phyloP scores from a whole-genome alignment of 805 yeast genomes.

The Pichia exigua region DNA sequence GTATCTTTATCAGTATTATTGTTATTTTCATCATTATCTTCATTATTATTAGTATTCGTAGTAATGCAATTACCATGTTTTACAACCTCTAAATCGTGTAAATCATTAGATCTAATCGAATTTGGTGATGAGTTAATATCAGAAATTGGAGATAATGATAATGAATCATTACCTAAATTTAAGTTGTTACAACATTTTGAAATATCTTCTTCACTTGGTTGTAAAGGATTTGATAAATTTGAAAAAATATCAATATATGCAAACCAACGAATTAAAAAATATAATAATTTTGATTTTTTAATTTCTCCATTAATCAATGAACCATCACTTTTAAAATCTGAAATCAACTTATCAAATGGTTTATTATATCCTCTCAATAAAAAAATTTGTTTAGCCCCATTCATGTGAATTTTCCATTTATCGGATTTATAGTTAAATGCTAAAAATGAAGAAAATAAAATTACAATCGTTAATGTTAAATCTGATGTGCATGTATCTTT shows the following conservation, averaged over 20 bases:
- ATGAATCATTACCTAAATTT: not conserved
- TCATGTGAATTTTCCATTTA: constrained; percentile 57
- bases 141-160: constrained; percentile 10
- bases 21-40: constrained; percentile 19
- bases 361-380: constrained; percentile 40
- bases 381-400: constrained; percentile 62
- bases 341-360: constrained; percentile 23
- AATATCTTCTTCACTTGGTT: constrained; percentile 23
- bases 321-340: constrained; percentile 14
- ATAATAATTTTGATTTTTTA: constrained; percentile 34
- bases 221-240: constrained; percentile 45
- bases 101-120: not conserved
- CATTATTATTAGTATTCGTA: not conserved
- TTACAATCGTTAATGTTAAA: constrained; percentile 53
- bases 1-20: not conserved
- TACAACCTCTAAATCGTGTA: not conserved
- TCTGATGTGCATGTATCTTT: constrained; percentile 52
- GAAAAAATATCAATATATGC: constrained; percentile 61
- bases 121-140: constrained; percentile 6
- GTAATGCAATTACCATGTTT: not conserved
- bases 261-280: constrained; percentile 60
- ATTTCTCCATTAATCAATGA: constrained; percentile 19
- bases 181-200: constrained; percentile 6
- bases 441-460: constrained; percentile 53
- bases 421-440: constrained; percentile 37